phyloP scores from a whole-genome alignment of 2,329 filamentous ascomycete genomes.

The Nemania bipapillata region DNA sequence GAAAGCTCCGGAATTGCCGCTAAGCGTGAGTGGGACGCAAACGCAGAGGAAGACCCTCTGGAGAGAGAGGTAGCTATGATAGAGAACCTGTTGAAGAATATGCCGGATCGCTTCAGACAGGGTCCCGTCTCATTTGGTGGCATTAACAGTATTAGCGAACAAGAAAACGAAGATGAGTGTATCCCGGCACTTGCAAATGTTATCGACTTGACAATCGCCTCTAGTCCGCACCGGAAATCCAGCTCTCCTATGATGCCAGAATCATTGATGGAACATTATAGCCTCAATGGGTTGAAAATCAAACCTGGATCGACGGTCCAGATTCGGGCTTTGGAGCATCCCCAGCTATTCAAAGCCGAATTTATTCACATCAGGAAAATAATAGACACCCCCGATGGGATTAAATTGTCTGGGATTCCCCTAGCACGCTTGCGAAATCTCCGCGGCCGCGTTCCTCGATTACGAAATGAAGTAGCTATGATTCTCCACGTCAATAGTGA shows the following conservation, averaged over 20 bases:
- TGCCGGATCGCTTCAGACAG: conserved; percentile 3
- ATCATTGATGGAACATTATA: conserved; percentile 20
- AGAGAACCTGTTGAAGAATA: conserved; percentile 13
- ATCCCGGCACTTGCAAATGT: conserved; percentile 39
- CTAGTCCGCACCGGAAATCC: neutral
- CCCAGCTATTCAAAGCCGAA: conserved; percentile 36
- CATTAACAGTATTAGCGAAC: conserved; percentile 13
- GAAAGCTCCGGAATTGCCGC: neutral
- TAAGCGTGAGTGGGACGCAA: neutral
- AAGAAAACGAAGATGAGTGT: conserved; percentile 22
- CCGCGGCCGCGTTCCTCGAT: conserved; percentile 45
- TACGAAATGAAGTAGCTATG: conserved; percentile 49
- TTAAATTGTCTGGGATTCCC: conserved; percentile 48
- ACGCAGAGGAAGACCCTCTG: conserved; percentile 17
- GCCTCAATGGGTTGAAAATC: conserved; percentile 35
- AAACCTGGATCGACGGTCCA: conserved; percentile 41
- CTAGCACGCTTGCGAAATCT: conserved; percentile 47
- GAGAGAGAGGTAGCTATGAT: conserved; percentile 21
- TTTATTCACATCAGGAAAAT: conserved; percentile 46
- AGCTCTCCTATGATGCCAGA: conserved; percentile 30
- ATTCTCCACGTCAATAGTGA: conserved; percentile 46
- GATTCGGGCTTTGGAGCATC: conserved; percentile 27
- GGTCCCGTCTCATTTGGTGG: neutral
- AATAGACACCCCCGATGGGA: conserved; percentile 32
- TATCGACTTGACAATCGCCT: conserved; percentile 43